Conservation (phyloP, 331 rosid species). For the Pyrus hybrid region DNA sequence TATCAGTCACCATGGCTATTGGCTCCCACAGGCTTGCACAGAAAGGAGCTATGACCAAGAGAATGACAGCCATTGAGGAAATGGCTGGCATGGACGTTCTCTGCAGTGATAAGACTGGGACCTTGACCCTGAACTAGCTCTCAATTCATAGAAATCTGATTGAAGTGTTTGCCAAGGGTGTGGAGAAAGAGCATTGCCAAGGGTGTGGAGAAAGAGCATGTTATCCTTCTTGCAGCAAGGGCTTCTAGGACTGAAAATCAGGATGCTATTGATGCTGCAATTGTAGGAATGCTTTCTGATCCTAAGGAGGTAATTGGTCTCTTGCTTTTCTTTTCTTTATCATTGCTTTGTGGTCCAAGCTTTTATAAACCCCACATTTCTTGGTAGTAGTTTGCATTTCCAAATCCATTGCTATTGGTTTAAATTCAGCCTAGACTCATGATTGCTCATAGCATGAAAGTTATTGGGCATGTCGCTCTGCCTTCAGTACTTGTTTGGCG, state of each 20-base stretch:
- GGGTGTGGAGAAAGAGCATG: constrained; percentile 83
- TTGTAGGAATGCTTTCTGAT: constrained; percentile 97
- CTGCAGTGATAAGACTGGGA: constrained; percentile 98
- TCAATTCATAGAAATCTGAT: constrained; percentile 66
- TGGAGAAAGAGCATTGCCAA: too few species aligned
- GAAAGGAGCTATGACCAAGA: constrained; percentile 91
- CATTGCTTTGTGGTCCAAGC: background rate
- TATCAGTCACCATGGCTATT: too few species aligned
- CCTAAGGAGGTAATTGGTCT: constrained; percentile 70
- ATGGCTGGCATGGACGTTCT: constrained; percentile 99
- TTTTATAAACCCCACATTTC: background rate
- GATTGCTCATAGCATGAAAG: background rate
- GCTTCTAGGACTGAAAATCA: constrained; percentile 97
- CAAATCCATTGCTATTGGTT: background rate
- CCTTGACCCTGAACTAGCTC: constrained; percentile 76
- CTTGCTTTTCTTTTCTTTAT: background rate
- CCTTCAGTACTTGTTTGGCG: background rate
- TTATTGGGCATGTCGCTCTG: background rate
- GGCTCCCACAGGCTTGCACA: constrained; percentile 97
- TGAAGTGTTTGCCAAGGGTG: too few species aligned
- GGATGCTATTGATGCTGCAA: constrained; percentile 97
- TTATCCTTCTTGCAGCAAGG: constrained; percentile 90
- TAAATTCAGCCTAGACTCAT: background rate
- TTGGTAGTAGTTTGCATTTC: background rate
- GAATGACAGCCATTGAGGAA: constrained; percentile 99